Evolutionary conservation across 1,284 basidiomycete genomes (phyloP).

Genomic region (Ceratobasidium sp.): DNA sequence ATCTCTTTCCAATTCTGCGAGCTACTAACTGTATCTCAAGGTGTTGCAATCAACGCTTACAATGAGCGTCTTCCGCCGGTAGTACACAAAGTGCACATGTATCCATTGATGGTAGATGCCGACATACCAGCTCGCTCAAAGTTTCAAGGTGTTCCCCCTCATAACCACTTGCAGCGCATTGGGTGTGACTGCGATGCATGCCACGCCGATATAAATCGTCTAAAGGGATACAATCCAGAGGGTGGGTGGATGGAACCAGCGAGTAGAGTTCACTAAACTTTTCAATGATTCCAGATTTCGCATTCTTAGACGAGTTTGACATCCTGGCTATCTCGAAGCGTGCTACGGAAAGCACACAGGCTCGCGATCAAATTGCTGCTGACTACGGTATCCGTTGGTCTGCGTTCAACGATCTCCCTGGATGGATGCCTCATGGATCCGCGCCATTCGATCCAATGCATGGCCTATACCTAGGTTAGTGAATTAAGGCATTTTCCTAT

Average conservation of each 20-base stretch:
- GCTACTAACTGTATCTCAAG: background rate
- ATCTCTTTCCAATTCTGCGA: background rate
- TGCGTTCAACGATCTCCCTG: constrained; percentile 54
- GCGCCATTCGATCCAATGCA: constrained; percentile 58
- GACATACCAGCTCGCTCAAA: constrained; percentile 12
- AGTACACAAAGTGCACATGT: background rate
- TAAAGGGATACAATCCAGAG: background rate
- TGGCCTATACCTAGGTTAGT: constrained; percentile 51
- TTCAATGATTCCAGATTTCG: background rate
- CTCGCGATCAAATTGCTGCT: background rate
- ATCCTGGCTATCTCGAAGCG: background rate
- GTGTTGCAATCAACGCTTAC: background rate
- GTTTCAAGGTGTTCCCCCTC: background rate
- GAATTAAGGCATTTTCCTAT: constrained; percentile 17
- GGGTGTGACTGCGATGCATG: constrained; percentile 5
- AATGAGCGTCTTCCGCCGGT: background rate
- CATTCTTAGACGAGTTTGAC: background rate
- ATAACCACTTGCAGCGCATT: background rate
- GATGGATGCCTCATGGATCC: constrained; percentile 56
- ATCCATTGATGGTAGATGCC: background rate
- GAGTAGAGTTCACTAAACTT: background rate
- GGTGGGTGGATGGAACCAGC: background rate
- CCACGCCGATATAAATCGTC: background rate
- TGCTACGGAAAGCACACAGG: background rate
- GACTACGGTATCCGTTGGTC: constrained; percentile 53